Conservation (phyloP, 2,329 filamentous ascomycete genomes). For the Calycina herbarum region DNA sequence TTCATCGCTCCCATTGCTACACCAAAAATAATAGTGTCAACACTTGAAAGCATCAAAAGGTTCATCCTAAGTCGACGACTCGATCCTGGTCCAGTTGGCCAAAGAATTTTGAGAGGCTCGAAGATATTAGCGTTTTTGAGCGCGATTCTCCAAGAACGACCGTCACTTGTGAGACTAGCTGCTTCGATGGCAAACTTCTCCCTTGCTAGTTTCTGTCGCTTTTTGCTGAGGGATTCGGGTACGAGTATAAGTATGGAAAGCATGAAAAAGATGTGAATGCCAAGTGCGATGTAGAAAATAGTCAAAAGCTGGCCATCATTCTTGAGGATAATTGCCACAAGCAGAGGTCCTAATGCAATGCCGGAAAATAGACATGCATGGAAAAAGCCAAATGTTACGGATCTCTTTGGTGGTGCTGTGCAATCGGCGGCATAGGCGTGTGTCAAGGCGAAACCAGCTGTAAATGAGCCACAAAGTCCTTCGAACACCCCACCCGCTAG, state of each 20-base stretch:
- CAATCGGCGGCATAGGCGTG: slow-evolving; percentile 91
- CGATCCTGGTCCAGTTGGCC: slow-evolving; percentile 66
- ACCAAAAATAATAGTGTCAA: slow-evolving; percentile 81
- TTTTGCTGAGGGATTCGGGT: slow-evolving; percentile 80
- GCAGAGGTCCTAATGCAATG: slow-evolving; percentile 81
- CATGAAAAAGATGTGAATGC: slow-evolving; percentile 72
- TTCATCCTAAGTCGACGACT: slow-evolving; percentile 69
- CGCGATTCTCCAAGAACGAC: slow-evolving; percentile 31
- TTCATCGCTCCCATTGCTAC: slow-evolving; percentile 77
- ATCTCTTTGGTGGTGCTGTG: slow-evolving; percentile 74
- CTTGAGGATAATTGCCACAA: slow-evolving; percentile 78
- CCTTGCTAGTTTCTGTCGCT: slow-evolving; percentile 67
- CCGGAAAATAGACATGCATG: slow-evolving; percentile 87
- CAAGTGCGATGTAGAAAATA: slow-evolving; percentile 82
- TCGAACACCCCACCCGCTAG: slow-evolving; percentile 76
- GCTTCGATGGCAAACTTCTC: slow-evolving; percentile 60
- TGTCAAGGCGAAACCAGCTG: slow-evolving; percentile 71
- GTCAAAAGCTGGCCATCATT: slow-evolving; percentile 71
- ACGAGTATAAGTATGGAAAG: slow-evolving; percentile 68
- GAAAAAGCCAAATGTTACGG: slow-evolving; percentile 84
- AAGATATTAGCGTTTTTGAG: slow-evolving; percentile 64
- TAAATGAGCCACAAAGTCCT: slow-evolving; percentile 86
- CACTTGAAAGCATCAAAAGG: slow-evolving; percentile 74
- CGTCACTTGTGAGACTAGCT: slow-evolving; percentile 33
- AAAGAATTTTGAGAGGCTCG: slow-evolving; percentile 74